Base-by-base conservation (phyloP, 441 rosid genomes). In the Populus hybrid region DNA sequence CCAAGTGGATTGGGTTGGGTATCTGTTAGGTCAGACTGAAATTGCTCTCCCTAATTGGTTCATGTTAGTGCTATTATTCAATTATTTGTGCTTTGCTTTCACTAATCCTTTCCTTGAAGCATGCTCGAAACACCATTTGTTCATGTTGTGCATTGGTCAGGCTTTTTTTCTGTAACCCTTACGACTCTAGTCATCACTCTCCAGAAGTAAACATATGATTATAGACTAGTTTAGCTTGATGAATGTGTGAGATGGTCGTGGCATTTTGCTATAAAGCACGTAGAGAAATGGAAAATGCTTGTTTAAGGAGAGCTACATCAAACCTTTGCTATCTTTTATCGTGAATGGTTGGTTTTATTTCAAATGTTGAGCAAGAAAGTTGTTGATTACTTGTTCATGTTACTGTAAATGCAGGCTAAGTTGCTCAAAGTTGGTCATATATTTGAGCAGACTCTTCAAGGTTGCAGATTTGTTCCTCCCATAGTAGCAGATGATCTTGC, bases 401-500 rank as follows among this genome's bases (percentile, higher is more conserved):
- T 24, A 6, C 23, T 1, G 1, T 75, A 19, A 19, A 28, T 92
- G 76, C 89, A 92, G 98, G 94, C 75, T 77, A 93, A 86, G 79
- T 71, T 95, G 89, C 84, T 92, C 63, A 90, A 83, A 86, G 89
- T 91, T 28, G 97, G 91, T 19, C 96, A 91, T 80, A 80, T 93
- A 70, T 93, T 91, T 88, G 95, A 95, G 91, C 97, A 95, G 86
- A 95, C 98, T 66, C 92, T 92, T 67, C 82, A 80, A 82, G 90
- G 85, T 69, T 83, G 75, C 84, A 85, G 79, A 71, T 95, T 95
- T 83, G 82, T 95, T 76, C 97, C 99, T 72, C 97, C 97, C 19
- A 67, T 91, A 59, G 75, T 86, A 21, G 80, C 82, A 21, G 85
- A 82, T 35, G 83, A 53, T 53, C 61, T 53, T 53, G 61, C n/a